Evolutionary conservation across 1,139 yeast genomes (phyloP).

Genomic region (Zhuliangozyma parablackwelliae): DNA sequence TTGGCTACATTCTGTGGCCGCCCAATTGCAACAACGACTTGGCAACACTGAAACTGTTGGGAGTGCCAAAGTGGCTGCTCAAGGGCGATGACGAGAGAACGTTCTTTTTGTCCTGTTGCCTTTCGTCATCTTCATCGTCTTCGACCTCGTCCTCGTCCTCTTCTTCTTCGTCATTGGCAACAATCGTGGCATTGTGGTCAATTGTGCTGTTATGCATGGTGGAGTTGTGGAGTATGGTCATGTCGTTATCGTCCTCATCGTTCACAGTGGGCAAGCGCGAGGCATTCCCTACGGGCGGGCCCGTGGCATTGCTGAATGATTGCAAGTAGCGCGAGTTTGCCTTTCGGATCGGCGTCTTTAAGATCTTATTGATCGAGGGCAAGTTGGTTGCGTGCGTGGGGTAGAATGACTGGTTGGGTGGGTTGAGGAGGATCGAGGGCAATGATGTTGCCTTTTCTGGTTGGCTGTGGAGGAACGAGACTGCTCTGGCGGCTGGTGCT

Average conservation of each 20-base stretch:
- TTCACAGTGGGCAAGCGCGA: constrained; percentile 8
- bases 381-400: constrained; percentile 11
- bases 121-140: constrained; percentile 8
- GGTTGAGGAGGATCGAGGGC: constrained; percentile 11
- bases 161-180: constrained; percentile 6
- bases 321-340: constrained; percentile 19
- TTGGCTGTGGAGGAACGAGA: neutral
- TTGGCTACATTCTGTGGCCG: constrained; percentile 13
- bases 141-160: constrained; percentile 2
- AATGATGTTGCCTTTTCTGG: constrained; percentile 2
- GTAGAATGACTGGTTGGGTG: constrained; percentile 6
- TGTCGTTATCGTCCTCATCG: constrained; percentile 29
- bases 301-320: constrained; percentile 11
- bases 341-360: constrained; percentile 42
- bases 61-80: constrained; percentile 39
- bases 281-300: constrained; percentile 1
- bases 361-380: constrained; percentile 43
- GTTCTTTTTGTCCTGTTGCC: constrained; percentile 10
- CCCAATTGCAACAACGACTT: constrained; percentile 47
- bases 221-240: constrained; percentile 15
- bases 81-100: constrained; percentile 32
- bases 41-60: constrained; percentile 46
- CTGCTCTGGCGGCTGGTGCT: neutral
- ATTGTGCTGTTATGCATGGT: constrained; percentile 12
- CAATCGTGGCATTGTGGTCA: constrained; percentile 12